Conservation (phyloP, 768 basidiomycete genomes). For the Podaxis carcinomalis region DNA sequence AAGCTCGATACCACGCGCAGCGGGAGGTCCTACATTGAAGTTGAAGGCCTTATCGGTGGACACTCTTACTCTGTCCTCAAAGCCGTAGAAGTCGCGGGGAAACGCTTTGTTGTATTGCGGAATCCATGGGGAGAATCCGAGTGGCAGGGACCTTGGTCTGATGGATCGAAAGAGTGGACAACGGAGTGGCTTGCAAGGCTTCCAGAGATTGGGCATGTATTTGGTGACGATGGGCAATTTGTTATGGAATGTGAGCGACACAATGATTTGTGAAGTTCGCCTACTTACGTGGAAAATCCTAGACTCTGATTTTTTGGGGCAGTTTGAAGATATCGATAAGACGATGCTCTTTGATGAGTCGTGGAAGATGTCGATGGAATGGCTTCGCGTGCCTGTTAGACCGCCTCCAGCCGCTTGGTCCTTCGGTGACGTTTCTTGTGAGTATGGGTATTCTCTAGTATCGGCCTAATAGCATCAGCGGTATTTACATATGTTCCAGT, state of each 20-base stretch:
- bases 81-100: slow-evolving; percentile 39
- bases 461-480: background rate
- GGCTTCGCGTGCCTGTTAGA: slow-evolving; percentile 38
- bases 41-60: slow-evolving; percentile 34
- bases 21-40: slow-evolving; percentile 22
- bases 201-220: slow-evolving; percentile 34
- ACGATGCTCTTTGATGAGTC: slow-evolving; percentile 41
- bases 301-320: slow-evolving; percentile 39
- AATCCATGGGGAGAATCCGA: slow-evolving; percentile 49
- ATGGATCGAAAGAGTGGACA: slow-evolving; percentile 49
- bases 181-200: slow-evolving; percentile 40
- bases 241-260: slow-evolving; percentile 41
- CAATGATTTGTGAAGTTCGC: no score
- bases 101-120: slow-evolving; percentile 42
- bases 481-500: slow-evolving; percentile 23
- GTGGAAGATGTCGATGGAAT: slow-evolving; percentile 45
- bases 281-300: background rate
- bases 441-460: slow-evolving; percentile 14
- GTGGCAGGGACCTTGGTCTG: slow-evolving; percentile 47
- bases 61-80: slow-evolving; percentile 47
- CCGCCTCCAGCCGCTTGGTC: slow-evolving; percentile 46
- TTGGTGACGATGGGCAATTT: slow-evolving; percentile 47
- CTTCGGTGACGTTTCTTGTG: slow-evolving; percentile 52
- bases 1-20: slow-evolving; percentile 28
- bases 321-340: slow-evolving; percentile 39